Percentiles rank a stretch among this genome's conserved stretches.
Evolutionary conservation across 2,329 filamentous ascomycete species (phyloP).

Genomic region (Byssoonygena ceratinophila): DNA sequence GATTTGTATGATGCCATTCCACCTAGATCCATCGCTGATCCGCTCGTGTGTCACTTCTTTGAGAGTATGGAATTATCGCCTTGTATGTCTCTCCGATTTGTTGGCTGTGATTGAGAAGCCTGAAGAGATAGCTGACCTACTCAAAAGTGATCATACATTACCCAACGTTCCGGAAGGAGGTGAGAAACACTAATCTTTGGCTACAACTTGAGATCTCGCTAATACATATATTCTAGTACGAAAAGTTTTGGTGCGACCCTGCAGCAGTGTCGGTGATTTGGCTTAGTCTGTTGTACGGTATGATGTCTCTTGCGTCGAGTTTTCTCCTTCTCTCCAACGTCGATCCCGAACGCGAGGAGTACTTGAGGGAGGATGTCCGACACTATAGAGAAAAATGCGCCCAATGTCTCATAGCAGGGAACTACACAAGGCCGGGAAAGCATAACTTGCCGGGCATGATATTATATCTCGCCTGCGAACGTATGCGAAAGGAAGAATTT

Average conservation of each 20-base stretch:
- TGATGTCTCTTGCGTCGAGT: conserved; percentile 11
- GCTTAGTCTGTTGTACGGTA: conserved; percentile 11
- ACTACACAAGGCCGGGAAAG: conserved; percentile 23
- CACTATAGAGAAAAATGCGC: conserved; percentile 15
- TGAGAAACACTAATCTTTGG: background rate
- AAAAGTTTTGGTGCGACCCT: conserved; percentile 12
- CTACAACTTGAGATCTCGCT: too few species aligned
- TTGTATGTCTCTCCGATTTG: background rate
- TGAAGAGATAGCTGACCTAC: background rate
- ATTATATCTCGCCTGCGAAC: conserved; percentile 19
- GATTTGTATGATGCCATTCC: conserved; percentile 2
- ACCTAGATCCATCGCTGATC: background rate
- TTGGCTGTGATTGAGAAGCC: background rate
- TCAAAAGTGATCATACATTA: conserved; percentile 9
- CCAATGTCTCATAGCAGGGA: conserved; percentile 24
- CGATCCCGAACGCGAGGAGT: background rate
- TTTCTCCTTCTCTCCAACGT: conserved; percentile 5
- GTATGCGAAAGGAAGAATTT: conserved; percentile 19
- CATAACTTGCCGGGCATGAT: conserved; percentile 24
- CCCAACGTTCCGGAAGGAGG: conserved; percentile 13
- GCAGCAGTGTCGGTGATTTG: conserved; percentile 9
- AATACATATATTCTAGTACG: conserved; percentile 10
- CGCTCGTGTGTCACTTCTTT: background rate
- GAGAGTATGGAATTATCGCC: conserved; percentile 7
- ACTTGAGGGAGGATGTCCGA: background rate